Percentiles rank a stretch among this genome's conserved stretches.
Evolutionary conservation across 1,284 basidiomycete genomes (phyloP).

Genomic region (Sparassis latifolia): DNA sequence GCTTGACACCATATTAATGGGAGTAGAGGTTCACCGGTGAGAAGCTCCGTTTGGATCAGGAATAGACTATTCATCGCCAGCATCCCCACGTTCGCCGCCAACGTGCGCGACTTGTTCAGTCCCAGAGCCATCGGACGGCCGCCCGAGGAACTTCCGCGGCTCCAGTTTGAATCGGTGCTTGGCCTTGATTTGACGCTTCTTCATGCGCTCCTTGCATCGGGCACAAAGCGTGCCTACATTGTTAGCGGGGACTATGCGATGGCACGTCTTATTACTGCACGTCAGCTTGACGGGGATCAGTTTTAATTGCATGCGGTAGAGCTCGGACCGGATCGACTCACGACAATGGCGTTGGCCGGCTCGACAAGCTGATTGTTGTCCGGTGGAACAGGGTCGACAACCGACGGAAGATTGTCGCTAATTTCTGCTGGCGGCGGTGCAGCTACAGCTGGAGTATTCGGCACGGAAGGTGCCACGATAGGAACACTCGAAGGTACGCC

Average conservation of each 20-base stretch:
- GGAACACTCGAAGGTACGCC: not conserved
- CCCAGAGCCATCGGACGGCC: not conserved
- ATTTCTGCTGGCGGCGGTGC: too few species aligned
- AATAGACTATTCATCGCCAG: not conserved
- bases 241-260: slow-evolving; percentile 25
- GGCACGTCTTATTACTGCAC: slow-evolving; percentile 25
- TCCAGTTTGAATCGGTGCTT: slow-evolving; percentile 40
- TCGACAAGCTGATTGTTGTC: not conserved
- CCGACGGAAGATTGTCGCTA: too few species aligned
- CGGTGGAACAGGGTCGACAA: not conserved
- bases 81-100: not conserved
- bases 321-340: not conserved
- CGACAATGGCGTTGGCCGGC: not conserved
- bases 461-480: not conserved
- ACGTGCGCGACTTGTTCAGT: not conserved
- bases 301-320: not conserved
- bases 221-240: slow-evolving; percentile 31
- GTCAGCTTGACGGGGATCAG: not conserved
- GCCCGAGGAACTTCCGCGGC: slow-evolving; percentile 22
- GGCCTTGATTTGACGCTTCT: slow-evolving; percentile 34
- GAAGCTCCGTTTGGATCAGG: too few species aligned
- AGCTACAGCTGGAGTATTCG: not conserved
- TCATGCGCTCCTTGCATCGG: slow-evolving; percentile 37
- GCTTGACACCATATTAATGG: not conserved
- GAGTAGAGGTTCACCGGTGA: too few species aligned